phyloP scores from a whole-genome alignment of 2,329 filamentous ascomycete species.

The Fusarium subglutinans region DNA sequence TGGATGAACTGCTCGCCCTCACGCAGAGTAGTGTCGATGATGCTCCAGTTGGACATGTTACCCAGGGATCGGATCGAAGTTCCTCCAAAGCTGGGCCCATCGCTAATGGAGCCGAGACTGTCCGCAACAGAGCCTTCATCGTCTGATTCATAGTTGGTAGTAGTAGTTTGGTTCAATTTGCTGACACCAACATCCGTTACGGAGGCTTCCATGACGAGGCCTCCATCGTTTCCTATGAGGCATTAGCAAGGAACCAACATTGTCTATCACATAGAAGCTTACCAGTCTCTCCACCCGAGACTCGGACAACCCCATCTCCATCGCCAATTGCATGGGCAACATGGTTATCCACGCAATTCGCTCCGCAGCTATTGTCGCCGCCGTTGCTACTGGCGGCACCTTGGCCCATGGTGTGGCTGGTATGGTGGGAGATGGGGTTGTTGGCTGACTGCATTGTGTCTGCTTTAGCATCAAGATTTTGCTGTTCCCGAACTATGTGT shows the following conservation, averaged over 20 bases:
- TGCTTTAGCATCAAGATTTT: constrained; percentile 26
- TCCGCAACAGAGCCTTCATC: constrained; percentile 11
- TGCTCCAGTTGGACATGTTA: constrained; percentile 36
- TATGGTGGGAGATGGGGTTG: constrained; percentile 42
- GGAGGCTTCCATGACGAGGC: constrained; percentile 29
- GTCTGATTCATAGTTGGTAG: constrained; percentile 9
- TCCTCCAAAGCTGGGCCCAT: constrained; percentile 11
- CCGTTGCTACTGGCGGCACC: constrained; percentile 40
- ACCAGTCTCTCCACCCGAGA: constrained; percentile 13
- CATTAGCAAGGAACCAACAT: not conserved
- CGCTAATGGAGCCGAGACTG: constrained; percentile 8
- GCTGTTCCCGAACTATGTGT: not conserved
- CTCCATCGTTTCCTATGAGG: not conserved
- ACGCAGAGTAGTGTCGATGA: constrained; percentile 40
- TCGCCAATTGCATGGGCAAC: constrained; percentile 31
- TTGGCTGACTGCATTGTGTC: constrained; percentile 35
- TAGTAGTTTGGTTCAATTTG: constrained; percentile 5
- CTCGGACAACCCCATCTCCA: constrained; percentile 26
- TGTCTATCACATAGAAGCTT: not conserved
- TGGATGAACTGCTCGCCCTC: constrained; percentile 63
- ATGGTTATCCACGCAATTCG: constrained; percentile 33
- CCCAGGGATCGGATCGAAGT: constrained; percentile 17
- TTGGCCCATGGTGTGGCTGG: constrained; percentile 43
- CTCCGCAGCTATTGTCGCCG: constrained; percentile 33
- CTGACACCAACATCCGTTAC: constrained; percentile 6